Evolutionary conservation across 2,329 filamentous ascomycete species (phyloP).

Genomic region (Biscogniauxia sp.): DNA sequence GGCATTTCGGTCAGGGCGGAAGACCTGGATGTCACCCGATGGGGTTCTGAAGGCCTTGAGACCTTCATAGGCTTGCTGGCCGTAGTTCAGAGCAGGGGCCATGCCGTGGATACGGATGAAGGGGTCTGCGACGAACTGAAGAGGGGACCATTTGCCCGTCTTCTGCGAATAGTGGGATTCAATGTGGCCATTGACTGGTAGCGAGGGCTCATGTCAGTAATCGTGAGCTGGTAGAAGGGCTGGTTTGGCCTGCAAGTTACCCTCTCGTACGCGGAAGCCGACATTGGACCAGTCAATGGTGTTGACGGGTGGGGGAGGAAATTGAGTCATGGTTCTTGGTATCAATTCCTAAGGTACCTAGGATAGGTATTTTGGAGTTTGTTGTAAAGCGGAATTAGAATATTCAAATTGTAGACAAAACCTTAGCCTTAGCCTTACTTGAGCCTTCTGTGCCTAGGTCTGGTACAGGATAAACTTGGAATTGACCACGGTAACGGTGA

Average conservation of each 20-base stretch:
- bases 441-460: no score
- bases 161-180: conserved; percentile 78
- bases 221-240: not conserved
- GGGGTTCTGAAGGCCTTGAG: conserved; percentile 91
- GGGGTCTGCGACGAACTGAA: conserved; percentile 77
- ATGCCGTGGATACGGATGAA: conserved; percentile 90
- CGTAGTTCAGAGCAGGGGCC: conserved; percentile 93
- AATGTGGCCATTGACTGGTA: conserved; percentile 87
- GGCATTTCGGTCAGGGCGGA: conserved; percentile 85
- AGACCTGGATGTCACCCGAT: conserved; percentile 73
- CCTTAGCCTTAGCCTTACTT: no score
- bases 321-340: conserved; percentile 42
- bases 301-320: conserved; percentile 74
- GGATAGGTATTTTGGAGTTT: no score
- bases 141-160: conserved; percentile 74
- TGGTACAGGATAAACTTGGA: no score
- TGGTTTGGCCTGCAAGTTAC: conserved; percentile 43
- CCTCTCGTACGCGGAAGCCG: conserved; percentile 89
- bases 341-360: no score
- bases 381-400: no score
- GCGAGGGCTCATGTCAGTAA: not conserved
- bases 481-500: no score
- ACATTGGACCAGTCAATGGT: conserved; percentile 93
- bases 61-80: conserved; percentile 97
- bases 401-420: no score